Conservation (phyloP, 2,329 filamentous ascomycete genomes). For the Fusarium dlaminii region DNA sequence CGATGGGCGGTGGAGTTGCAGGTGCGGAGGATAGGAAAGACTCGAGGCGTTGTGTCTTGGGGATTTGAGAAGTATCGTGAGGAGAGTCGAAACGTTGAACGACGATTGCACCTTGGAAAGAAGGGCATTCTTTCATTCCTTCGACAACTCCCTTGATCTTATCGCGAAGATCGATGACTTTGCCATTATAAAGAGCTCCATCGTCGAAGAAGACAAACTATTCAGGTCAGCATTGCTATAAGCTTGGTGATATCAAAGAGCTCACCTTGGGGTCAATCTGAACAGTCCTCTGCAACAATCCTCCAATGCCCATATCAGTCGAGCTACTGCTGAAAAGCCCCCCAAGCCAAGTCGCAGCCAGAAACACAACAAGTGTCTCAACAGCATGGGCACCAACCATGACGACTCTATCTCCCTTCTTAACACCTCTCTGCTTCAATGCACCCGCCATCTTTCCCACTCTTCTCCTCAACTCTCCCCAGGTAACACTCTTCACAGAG, state of each 20-base stretch:
- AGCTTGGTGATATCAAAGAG: neutral
- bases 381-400: constrained; percentile 79
- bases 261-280: constrained; percentile 77
- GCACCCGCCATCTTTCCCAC: constrained; percentile 71
- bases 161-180: constrained; percentile 72
- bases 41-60: constrained; percentile 56
- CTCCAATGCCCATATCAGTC: constrained; percentile 85
- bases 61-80: constrained; percentile 65
- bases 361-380: constrained; percentile 76
- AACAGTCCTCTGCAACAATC: constrained; percentile 76
- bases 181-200: constrained; percentile 81
- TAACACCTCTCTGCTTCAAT: constrained; percentile 71
- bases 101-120: constrained; percentile 71
- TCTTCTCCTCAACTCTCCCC: constrained; percentile 69
- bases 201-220: constrained; percentile 86
- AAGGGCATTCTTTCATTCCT: constrained; percentile 68
- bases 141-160: constrained; percentile 78
- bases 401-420: constrained; percentile 77
- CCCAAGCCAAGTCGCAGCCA: constrained; percentile 76
- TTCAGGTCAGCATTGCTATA: neutral
- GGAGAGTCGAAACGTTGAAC: constrained; percentile 72
- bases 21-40: constrained; percentile 54
- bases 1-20: constrained; percentile 58
- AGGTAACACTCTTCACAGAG: constrained; percentile 68
- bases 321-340: constrained; percentile 79